These are phyloP conservation scores for Taphrina confusa DNA, from an alignment of 1,139 yeast species.

Conservation along the genomic window DNA sequence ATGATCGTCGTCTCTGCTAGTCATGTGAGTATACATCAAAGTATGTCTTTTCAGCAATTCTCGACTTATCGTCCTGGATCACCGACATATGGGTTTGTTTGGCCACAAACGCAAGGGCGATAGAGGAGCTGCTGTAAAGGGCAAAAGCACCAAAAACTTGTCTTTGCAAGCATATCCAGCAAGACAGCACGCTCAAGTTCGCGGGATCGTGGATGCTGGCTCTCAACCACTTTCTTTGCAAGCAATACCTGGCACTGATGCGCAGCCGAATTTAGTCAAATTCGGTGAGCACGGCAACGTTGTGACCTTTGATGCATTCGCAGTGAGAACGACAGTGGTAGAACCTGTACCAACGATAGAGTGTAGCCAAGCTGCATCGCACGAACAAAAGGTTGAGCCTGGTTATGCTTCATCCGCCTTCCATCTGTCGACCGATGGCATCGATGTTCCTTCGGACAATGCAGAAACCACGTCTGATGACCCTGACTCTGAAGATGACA, in stretches of 20 bases:
- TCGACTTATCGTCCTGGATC: neutral
- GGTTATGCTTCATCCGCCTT: conserved; percentile 2
- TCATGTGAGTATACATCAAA: too few relatives aligned
- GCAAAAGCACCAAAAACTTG: neutral
- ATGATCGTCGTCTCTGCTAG: too few relatives aligned
- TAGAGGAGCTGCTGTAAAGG: neutral
- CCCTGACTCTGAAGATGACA: neutral
- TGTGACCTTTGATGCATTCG: conserved; percentile 1
- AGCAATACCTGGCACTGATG: neutral
- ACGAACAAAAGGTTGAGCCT: too few relatives aligned
- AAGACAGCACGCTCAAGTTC: neutral
- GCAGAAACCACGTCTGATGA: too few relatives aligned
- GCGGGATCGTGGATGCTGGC: neutral
- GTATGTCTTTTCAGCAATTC: too few relatives aligned
- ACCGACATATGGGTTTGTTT: neutral
- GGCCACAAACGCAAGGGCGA: neutral
- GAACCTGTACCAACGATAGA: too few relatives aligned
- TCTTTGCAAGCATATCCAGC: neutral
- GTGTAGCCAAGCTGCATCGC: too few relatives aligned
- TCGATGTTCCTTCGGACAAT: neutral
- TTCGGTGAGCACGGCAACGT: neutral
- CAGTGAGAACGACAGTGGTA: too few relatives aligned
- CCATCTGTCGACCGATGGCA: neutral
- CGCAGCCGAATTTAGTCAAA: neutral
- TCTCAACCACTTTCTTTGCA: too few relatives aligned